Evolutionary conservation across 306 rosid species (phyloP), one percentile per base, ranked within the genome.

Genomic region (Ormosia emarginata): DNA sequence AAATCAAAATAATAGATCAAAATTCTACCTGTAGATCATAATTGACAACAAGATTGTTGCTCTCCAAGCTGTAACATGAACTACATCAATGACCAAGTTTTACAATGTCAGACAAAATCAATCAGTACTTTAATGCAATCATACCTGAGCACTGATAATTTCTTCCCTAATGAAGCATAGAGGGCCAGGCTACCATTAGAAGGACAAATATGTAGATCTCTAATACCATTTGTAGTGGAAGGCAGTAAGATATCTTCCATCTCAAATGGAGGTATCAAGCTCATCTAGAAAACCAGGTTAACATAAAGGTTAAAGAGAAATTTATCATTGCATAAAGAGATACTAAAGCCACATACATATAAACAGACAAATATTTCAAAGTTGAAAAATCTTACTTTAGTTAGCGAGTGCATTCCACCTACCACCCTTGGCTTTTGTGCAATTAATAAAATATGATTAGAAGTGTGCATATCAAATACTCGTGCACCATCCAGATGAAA

Each of bases 201-300:
- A 64, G 97, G 94, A 75, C 90, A 95, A 83, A 93, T 73, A 41
- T 68, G 93, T 33, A 95, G 70, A 85, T 95, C 99, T 88, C 80
- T 93, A 72, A 95, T 83, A 55, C 79, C 88, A 80, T 63, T 83
- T 67, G 85, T 57, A 71, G 74, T 30, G 6, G 91, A 80, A 86
- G 98, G 98, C 43, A 95, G 91, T 30, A 88, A 9, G 78, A 90
- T 88, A 86, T 95, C 94, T 66, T 91, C 93, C 84, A 81, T 88
- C 79, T 93, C 99, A 88, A 83, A 79, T 37, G 98, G 97, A 89
- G 89, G 78, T 56, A 93, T 80, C 89, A 93, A 79, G 92, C 99
- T 93, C 83, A 92, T 78, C 99, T 95, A 84, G 75, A 89, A 56
- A 86, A 69, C 55, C 78, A 78, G 66, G 75, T 77, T 78, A 33